These are phyloP conservation scores for Wickerhamomyces rabaulensis DNA, from an alignment of 805 yeast species.

Conservation along the genomic window DNA sequence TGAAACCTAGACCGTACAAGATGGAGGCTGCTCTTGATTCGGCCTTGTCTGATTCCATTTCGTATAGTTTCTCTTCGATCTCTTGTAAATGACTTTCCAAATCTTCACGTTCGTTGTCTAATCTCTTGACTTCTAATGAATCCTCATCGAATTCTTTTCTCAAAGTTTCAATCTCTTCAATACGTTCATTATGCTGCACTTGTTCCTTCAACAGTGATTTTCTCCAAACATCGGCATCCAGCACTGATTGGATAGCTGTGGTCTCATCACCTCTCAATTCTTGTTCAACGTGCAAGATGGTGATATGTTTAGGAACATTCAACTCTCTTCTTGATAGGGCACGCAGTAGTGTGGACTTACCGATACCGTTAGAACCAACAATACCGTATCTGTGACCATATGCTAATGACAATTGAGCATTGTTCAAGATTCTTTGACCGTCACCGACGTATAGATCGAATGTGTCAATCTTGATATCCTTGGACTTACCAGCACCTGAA, in stretches of 20 bases:
- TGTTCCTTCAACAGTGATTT: constrained; percentile 82
- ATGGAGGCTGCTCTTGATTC: constrained; percentile 96
- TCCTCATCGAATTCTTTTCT: constrained; percentile 71
- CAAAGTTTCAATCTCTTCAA: constrained; percentile 67
- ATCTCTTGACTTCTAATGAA: constrained; percentile 64
- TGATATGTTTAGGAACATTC: constrained; percentile 90
- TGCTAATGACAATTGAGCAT: constrained; percentile 80
- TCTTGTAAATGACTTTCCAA: constrained; percentile 73
- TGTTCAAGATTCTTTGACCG: constrained; percentile 87
- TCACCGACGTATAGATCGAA: constrained; percentile 95
- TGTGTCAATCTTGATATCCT: constrained; percentile 89
- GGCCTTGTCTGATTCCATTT: constrained; percentile 96
- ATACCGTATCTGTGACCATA: constrained; percentile 95
- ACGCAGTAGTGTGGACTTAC: constrained; percentile 89
- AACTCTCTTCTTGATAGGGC: constrained; percentile 94
- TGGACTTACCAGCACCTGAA: constrained; percentile 90
- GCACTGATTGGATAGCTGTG: constrained; percentile 86
- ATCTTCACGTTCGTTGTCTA: constrained; percentile 89
- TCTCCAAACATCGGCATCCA: constrained; percentile 99
- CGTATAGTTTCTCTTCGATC: constrained; percentile 74
- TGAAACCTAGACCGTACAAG: constrained; percentile 88
- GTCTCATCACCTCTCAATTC: constrained; percentile 94
- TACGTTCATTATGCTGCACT: constrained; percentile 62
- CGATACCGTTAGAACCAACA: constrained; percentile 99
- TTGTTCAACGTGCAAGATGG: constrained; percentile 96